A percentile compares a stretch with the other conserved stretches of the same genome.
Conservation (phyloP, 306 rosid genomes). For the Vachellia collinsii region DNA sequence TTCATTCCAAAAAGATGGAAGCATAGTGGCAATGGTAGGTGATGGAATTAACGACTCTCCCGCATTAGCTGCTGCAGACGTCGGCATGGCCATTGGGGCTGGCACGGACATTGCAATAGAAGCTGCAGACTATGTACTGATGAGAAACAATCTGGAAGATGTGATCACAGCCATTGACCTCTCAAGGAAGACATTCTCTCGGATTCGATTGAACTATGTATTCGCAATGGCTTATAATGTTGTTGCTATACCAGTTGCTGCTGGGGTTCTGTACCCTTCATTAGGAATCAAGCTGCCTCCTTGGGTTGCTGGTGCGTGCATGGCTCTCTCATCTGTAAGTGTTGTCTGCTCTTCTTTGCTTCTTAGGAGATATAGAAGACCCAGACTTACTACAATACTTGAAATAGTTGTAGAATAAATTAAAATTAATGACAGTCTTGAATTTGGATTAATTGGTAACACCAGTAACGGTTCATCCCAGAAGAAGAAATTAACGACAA, state of each 20-base stretch:
- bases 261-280: slow-evolving; percentile 78
- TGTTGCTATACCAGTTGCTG: slow-evolving; percentile 87
- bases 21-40: slow-evolving; percentile 94
- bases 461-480: background rate
- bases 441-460: background rate
- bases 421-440: slow-evolving; percentile 18
- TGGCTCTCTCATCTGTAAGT: slow-evolving; percentile 95
- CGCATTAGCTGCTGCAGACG: slow-evolving; percentile 89
- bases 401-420: slow-evolving; percentile 86
- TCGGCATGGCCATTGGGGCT: slow-evolving; percentile 98
- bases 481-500: slow-evolving; percentile 22
- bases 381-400: slow-evolving; percentile 76
- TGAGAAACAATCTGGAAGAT: slow-evolving; percentile 93
- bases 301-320: slow-evolving; percentile 98
- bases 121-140: slow-evolving; percentile 88
- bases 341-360: slow-evolving; percentile 94
- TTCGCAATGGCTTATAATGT: slow-evolving; percentile 94
- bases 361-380: slow-evolving; percentile 81
- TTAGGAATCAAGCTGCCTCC: slow-evolving; percentile 82
- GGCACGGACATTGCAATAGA: slow-evolving; percentile 98
- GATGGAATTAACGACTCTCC: slow-evolving; percentile 99
- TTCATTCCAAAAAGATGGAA: slow-evolving; percentile 83
- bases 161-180: slow-evolving; percentile 97
- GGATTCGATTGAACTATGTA: slow-evolving; percentile 78
- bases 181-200: slow-evolving; percentile 82